Percentiles rank a stretch among this genome's conserved stretches.
These are phyloP conservation scores for Penicillium oxalicum DNA, from an alignment of 2,329 filamentous ascomycete genomes.

Conservation along the genomic window DNA sequence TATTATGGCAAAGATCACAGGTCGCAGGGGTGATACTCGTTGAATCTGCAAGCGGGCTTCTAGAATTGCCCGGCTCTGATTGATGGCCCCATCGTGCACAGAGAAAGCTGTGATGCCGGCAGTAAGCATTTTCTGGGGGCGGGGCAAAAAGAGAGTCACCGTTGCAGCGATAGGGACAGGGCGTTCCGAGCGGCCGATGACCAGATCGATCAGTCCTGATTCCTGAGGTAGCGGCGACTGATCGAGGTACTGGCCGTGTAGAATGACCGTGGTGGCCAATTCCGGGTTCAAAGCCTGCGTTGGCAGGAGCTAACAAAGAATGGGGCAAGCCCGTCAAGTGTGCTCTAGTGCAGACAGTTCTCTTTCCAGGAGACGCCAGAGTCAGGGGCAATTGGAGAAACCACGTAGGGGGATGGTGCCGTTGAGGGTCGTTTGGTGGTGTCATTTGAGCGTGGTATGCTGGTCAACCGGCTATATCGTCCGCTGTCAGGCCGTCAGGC, in stretches of 20 bases:
- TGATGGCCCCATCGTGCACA: too few species aligned
- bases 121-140: slow-evolving; percentile 1
- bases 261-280: slow-evolving; percentile 19
- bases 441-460: slow-evolving; percentile 17
- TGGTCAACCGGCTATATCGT: slow-evolving; percentile 17
- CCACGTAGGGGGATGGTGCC: too few species aligned
- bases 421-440: slow-evolving; percentile 12
- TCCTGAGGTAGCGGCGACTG: neutral
- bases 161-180: slow-evolving; percentile 7
- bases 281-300: too few species aligned
- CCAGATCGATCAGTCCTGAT: neutral
- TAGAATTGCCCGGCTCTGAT: too few species aligned
- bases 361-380: too few species aligned
- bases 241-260: neutral
- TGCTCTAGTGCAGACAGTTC: too few species aligned
- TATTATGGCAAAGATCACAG: too few species aligned
- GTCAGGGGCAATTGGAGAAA: too few species aligned
- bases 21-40: too few species aligned
- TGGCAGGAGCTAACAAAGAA: too few species aligned
- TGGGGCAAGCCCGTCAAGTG: too few species aligned
- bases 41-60: neutral
- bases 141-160: slow-evolving; percentile 14
- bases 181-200: slow-evolving; percentile 8
- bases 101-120: too few species aligned
- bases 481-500: slow-evolving; percentile 21